Conservation (phyloP, 2,329 filamentous ascomycete species). For the Pseudogymnoascus pannorum region DNA sequence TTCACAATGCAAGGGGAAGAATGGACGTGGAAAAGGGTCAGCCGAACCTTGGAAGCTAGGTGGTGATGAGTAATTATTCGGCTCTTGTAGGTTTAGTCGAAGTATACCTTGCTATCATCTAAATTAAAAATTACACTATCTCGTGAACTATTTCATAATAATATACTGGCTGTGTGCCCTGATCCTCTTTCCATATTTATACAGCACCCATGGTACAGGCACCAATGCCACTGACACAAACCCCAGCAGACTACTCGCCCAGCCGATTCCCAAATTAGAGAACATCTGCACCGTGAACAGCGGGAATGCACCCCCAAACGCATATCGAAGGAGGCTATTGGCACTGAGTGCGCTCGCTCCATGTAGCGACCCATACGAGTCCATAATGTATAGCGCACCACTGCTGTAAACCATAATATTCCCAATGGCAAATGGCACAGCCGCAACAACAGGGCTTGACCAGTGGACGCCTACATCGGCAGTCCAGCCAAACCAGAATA, state of each 20-base stretch:
- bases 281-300: slow-evolving; percentile 24
- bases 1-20: background rate
- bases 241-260: slow-evolving; percentile 33
- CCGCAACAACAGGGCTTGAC: slow-evolving; percentile 36
- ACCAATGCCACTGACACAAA: slow-evolving; percentile 31
- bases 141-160: background rate
- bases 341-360: slow-evolving; percentile 10
- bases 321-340: slow-evolving; percentile 11
- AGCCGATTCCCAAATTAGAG: slow-evolving; percentile 29
- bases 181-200: slow-evolving; percentile 28
- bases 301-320: slow-evolving; percentile 4
- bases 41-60: background rate
- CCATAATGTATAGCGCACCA: slow-evolving; percentile 9
- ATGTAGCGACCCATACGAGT: slow-evolving; percentile 8
- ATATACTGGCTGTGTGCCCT: slow-evolving; percentile 15
- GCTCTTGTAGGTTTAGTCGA: background rate
- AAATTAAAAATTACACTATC: background rate
- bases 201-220: slow-evolving; percentile 36
- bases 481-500: slow-evolving; percentile 56
- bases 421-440: slow-evolving; percentile 7
- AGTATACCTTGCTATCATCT: background rate
- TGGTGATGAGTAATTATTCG: background rate
- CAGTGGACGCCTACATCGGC: slow-evolving; percentile 39
- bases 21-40: background rate
- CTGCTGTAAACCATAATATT: slow-evolving; percentile 32